Conservation (phyloP, 1,284 basidiomycete species). For the Ustilago trichophora region DNA sequence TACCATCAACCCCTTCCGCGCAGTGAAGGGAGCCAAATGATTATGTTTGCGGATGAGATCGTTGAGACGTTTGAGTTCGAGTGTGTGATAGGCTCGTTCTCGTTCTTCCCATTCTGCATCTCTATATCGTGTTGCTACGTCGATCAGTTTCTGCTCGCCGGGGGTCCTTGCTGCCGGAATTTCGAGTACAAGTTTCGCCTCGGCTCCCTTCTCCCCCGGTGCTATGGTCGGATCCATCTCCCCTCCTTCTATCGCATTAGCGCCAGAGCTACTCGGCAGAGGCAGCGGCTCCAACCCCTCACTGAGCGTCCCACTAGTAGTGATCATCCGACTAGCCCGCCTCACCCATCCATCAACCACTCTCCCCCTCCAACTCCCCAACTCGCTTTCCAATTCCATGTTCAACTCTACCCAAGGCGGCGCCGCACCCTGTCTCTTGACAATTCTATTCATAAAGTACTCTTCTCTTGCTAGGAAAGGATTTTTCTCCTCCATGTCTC, state of each 20-base stretch:
- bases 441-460: constrained; percentile 82
- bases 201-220: neutral
- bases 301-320: constrained; percentile 58
- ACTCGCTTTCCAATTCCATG: constrained; percentile 72
- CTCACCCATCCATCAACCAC: constrained; percentile 75
- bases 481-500: constrained; percentile 76
- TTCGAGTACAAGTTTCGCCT: neutral
- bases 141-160: constrained; percentile 16
- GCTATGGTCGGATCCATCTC: neutral
- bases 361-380: constrained; percentile 74
- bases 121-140: constrained; percentile 70
- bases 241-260: constrained; percentile 51
- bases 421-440: constrained; percentile 82
- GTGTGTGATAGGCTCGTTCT: constrained; percentile 69
- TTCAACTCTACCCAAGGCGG: constrained; percentile 94
- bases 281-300: constrained; percentile 68
- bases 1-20: constrained; percentile 47
- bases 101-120: constrained; percentile 79
- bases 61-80: constrained; percentile 50
- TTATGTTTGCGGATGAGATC: constrained; percentile 54
- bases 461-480: constrained; percentile 70
- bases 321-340: constrained; percentile 74
- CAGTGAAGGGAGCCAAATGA: constrained; percentile 51
- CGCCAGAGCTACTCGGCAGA: neutral
- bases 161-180: neutral